Conservation (phyloP, 352 stramenopile species). For the Poterioochromonas sp. region DNA sequence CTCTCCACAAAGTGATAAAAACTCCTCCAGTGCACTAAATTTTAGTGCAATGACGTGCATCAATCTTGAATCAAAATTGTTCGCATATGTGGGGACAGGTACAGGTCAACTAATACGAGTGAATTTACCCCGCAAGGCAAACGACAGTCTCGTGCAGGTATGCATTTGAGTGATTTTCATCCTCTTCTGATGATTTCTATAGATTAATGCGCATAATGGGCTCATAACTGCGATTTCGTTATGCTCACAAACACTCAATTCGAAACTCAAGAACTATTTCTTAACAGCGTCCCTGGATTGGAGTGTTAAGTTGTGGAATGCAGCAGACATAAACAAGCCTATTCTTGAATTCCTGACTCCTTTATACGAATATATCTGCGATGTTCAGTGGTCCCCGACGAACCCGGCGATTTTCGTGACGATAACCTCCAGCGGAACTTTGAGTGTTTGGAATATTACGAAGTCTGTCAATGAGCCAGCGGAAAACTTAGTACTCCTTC, state of each 20-base stretch:
- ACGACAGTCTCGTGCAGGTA: not conserved
- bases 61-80: no score
- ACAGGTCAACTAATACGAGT: not conserved
- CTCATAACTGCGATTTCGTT: not conserved
- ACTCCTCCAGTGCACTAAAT: no score
- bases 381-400: slow-evolving; percentile 11
- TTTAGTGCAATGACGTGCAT: no score
- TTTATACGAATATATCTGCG: slow-evolving; percentile 5
- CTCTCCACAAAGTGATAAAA: no score
- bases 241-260: not conserved
- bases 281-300: slow-evolving; percentile 17
- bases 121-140: not conserved
- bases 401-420: slow-evolving; percentile 1
- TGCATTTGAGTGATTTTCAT: not conserved
- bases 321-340: not conserved
- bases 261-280: not conserved
- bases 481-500: not conserved
- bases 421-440: not conserved
- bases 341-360: not conserved
- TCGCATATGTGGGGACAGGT: not conserved
- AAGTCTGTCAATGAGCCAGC: not conserved
- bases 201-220: slow-evolving; percentile 19
- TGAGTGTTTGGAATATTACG: slow-evolving; percentile 8
- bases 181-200: not conserved
- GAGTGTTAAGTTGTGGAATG: slow-evolving; percentile 18